A percentile compares a stretch with the other conserved stretches of the same genome.
phyloP scores from a whole-genome alignment of 1,284 basidiomycete species.

The Ustilago bromivora region DNA sequence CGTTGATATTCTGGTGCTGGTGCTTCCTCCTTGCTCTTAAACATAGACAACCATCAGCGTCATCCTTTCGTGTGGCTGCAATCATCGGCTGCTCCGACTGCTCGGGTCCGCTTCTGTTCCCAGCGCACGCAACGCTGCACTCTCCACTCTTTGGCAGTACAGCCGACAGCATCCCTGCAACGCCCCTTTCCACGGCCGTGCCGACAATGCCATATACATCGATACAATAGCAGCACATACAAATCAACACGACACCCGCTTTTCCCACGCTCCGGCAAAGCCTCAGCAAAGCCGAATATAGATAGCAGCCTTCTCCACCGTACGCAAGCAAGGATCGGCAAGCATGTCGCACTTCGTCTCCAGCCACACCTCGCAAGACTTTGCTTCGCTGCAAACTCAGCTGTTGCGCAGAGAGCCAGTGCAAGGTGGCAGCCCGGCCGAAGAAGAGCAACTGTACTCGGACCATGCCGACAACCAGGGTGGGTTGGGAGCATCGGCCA shows the following conservation, averaged over 20 bases:
- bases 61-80: background rate
- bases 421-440: constrained; percentile 23
- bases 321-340: background rate
- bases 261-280: background rate
- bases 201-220: constrained; percentile 21
- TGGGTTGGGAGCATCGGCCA: constrained; percentile 3
- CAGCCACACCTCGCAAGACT: constrained; percentile 56
- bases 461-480: constrained; percentile 17
- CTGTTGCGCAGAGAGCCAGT: constrained; percentile 55
- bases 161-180: background rate
- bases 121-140: background rate
- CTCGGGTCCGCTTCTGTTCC: background rate
- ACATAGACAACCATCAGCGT: background rate
- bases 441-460: constrained; percentile 20
- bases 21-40: background rate
- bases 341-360: constrained; percentile 68
- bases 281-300: background rate
- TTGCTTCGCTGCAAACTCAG: constrained; percentile 62
- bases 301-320: background rate
- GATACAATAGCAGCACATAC: background rate
- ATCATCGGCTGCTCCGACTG: background rate
- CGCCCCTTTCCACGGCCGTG: constrained; percentile 7
- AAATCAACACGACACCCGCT: background rate
- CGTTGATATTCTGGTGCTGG: background rate
- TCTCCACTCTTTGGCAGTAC: background rate